These are phyloP conservation scores for Syzygium aromaticum DNA, from an alignment of 345 rosid species.

Conservation along the genomic window DNA sequence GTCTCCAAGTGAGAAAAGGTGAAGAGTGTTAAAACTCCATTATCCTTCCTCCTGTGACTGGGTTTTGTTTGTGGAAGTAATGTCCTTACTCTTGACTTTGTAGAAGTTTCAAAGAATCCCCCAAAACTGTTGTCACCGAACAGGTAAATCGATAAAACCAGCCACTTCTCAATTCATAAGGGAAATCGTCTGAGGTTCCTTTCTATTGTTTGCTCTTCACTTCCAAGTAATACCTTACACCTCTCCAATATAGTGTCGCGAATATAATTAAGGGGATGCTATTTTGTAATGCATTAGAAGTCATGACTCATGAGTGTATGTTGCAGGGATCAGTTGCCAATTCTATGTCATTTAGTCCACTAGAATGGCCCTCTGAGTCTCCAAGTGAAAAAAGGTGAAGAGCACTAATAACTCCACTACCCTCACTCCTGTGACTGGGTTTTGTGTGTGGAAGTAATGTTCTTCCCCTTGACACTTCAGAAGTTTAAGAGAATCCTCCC, in stretches of 20 bases:
- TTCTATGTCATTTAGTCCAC: constrained; percentile 24
- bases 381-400: constrained; percentile 57
- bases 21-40: not conserved
- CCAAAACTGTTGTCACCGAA: constrained; percentile 17
- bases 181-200: constrained; percentile 56
- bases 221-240: not conserved
- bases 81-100: constrained; percentile 2
- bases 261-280: not conserved
- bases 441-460: not conserved
- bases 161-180: constrained; percentile 26
- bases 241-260: not conserved
- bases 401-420: not conserved
- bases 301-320: not conserved
- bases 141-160: constrained; percentile 30
- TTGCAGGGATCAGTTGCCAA: constrained; percentile 41
- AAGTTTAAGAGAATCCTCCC: constrained; percentile 15
- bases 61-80: not conserved
- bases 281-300: not conserved
- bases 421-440: not conserved
- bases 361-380: constrained; percentile 49
- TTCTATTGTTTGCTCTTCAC: not conserved
- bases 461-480: constrained; percentile 21
- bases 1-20: constrained; percentile 69
- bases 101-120: constrained; percentile 25
- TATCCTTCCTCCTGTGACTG: not conserved